A percentile compares a stretch with the other conserved stretches of the same genome.
Conservation (phyloP, 2,329 filamentous ascomycete species). For the Phyllosticta citrichinensis region DNA sequence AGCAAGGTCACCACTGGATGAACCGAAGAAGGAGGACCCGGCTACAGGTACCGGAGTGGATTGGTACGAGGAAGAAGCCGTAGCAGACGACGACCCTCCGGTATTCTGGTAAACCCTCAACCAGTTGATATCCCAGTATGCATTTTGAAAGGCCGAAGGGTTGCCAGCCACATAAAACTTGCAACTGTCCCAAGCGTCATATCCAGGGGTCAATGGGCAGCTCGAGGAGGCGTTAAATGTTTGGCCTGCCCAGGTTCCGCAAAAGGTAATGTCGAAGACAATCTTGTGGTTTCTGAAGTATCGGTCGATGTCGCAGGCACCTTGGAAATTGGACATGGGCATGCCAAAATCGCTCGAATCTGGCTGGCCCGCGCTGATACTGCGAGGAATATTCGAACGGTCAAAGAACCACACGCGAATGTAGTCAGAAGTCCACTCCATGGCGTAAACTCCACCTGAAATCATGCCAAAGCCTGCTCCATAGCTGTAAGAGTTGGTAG, state of each 20-base stretch:
- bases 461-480: conserved; percentile 14
- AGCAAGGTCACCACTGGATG: not conserved
- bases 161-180: conserved; percentile 15
- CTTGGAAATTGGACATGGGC: conserved; percentile 53
- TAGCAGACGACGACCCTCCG: not conserved
- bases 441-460: conserved; percentile 26
- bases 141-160: conserved; percentile 15
- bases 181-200: conserved; percentile 17
- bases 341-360: conserved; percentile 53
- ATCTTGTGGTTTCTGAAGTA: conserved; percentile 30
- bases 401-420: conserved; percentile 19
- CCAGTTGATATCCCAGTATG: conserved; percentile 34
- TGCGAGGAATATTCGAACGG: conserved; percentile 19
- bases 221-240: conserved; percentile 47
- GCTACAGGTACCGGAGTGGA: not conserved
- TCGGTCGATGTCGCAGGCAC: conserved; percentile 26
- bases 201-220: conserved; percentile 34
- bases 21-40: not conserved
- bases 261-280: conserved; percentile 32
- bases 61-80: not conserved
- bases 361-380: conserved; percentile 40
- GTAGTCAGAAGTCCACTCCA: conserved; percentile 17
- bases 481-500: conserved; percentile 10
- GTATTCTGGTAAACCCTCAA: conserved; percentile 27
- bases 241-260: conserved; percentile 56